phyloP scores from a whole-genome alignment of 2,329 filamentous ascomycete genomes.

The Aspergillus chevalieri region DNA sequence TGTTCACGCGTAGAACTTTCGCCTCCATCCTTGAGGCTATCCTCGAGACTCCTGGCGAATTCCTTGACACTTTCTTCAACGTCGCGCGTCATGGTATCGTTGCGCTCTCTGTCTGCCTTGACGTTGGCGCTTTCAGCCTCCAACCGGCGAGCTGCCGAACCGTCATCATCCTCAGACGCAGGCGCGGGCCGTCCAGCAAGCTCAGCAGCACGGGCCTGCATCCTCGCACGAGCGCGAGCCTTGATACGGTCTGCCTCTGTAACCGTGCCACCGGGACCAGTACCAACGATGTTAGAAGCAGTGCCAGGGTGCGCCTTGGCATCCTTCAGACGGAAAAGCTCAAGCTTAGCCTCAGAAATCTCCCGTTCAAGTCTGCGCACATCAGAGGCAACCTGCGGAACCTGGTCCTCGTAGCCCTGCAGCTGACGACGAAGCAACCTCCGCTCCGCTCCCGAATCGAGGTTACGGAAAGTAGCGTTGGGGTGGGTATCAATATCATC shows the following conservation, averaged over 20 bases:
- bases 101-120: constrained; percentile 80
- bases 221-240: constrained; percentile 92
- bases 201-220: constrained; percentile 94
- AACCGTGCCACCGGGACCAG: constrained; percentile 80
- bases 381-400: constrained; percentile 86
- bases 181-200: constrained; percentile 76
- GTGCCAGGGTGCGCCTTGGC: constrained; percentile 84
- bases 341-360: constrained; percentile 84
- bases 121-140: constrained; percentile 82
- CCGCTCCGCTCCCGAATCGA: constrained; percentile 82
- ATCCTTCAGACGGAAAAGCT: constrained; percentile 89
- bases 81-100: constrained; percentile 93
- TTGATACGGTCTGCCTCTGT: constrained; percentile 94
- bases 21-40: constrained; percentile 74
- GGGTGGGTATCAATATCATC: constrained; percentile 93
- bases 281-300: constrained; percentile 76
- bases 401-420: constrained; percentile 78
- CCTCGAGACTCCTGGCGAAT: constrained; percentile 77
- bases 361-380: constrained; percentile 85
- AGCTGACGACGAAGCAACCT: constrained; percentile 82
- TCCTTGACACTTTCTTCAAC: constrained; percentile 94
- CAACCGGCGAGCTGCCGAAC: constrained; percentile 72
- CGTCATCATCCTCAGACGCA: constrained; percentile 62
- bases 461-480: constrained; percentile 61
- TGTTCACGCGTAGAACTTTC: constrained; percentile 75